Evolutionary conservation across 148 eudicot genomes (phyloP), one percentile per base, ranked within the genome.

Genomic region (Amaranthus cruentus): DNA sequence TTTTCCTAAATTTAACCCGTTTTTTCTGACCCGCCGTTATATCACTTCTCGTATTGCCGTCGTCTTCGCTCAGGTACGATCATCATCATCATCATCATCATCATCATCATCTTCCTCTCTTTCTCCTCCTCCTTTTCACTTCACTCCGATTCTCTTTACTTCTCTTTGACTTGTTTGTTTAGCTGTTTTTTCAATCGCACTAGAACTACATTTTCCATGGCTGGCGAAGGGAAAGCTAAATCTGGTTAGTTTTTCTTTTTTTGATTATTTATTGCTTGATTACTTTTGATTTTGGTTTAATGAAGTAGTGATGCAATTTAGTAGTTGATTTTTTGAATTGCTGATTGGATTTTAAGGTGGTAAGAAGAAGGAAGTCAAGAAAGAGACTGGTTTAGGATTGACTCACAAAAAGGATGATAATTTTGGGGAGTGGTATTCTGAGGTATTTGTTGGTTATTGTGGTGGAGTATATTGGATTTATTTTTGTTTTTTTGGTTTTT

Each of bases 401-500:
- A 69, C 97, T 47, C 18, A 63, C 55, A 96, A 89, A 75, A 96
- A 96, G 79, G 96, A 90, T 79, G 99, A 88, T 2, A 96, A 96
- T 77, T 96, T 96, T 69, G 99, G 99, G 71, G 99, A 96, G 74
- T 96, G 99, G 99, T 96, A 96, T 72, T 96, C 99, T 46, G 97
- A 96, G 99, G 99, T 96, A 81, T 55, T 15, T 60, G 7, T 48
- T 63, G 38, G 38, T 28, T 28, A 28, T 28, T 28, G 38, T 28
- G 38, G 38, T 28, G 38, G 38, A 28, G 38, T 28, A 28, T 62
- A 15, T 6, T 6, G 11, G n/a, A 53, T 71, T 38, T 13, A 14
- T 12, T 73, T 7, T 43, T 38, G 54, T 42, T n/a, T 5, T n/a
- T 70, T 54, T 53, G 52, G 66, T 58, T 60, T 43, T 50, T 28